Evolutionary conservation across 352 stramenopile genomes (phyloP).

Genomic region (Globisporangium nagaii): DNA sequence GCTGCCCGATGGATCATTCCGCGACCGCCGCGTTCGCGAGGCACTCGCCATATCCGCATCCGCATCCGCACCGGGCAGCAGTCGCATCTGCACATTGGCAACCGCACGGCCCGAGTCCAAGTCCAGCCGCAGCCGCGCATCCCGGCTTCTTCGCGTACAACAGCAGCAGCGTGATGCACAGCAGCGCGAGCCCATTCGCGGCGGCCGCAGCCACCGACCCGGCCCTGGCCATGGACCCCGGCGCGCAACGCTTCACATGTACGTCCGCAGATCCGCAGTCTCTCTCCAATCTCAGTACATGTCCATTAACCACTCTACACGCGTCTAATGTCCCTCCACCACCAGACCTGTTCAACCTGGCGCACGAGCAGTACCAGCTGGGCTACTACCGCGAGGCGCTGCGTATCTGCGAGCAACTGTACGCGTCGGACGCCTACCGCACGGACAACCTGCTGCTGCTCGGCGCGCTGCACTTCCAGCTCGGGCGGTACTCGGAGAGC

Average conservation of each 20-base stretch:
- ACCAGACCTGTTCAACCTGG: constrained; percentile 75
- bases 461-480: constrained; percentile 91
- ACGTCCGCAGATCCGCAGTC: constrained; percentile 26
- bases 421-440: constrained; percentile 79
- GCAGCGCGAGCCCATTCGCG: constrained; percentile 5
- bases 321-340: background rate
- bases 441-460: constrained; percentile 92
- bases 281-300: constrained; percentile 1
- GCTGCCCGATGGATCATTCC: background rate
- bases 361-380: constrained; percentile 82
- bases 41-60: background rate
- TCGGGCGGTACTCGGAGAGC: constrained; percentile 88
- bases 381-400: constrained; percentile 87
- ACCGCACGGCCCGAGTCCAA: background rate
- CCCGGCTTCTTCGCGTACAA: no score
- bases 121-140: background rate
- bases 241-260: constrained; percentile 65
- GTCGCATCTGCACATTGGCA: background rate
- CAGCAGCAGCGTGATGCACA: constrained; percentile 5
- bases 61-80: background rate
- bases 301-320: background rate
- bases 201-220: constrained; percentile 6
- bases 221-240: constrained; percentile 27
- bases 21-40: background rate
- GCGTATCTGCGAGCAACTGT: constrained; percentile 84